A percentile compares a stretch with the other conserved stretches of the same genome.
Conservation (phyloP, 1,284 basidiomycete species). For the Rhodotorula glutinis region DNA sequence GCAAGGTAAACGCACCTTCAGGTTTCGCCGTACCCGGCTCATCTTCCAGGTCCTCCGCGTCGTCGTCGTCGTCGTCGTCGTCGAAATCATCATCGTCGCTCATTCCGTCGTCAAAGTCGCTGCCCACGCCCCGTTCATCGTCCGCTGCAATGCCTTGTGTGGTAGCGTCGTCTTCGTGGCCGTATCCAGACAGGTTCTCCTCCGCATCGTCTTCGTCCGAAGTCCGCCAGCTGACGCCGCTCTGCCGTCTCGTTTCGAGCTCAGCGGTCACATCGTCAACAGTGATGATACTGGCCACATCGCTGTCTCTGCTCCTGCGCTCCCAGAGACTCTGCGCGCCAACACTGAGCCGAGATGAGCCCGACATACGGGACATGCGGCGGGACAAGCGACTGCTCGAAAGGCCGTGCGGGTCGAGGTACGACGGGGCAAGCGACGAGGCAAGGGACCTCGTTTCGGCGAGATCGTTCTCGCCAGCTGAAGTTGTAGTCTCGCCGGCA, state of each 20-base stretch:
- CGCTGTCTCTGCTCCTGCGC: slow-evolving; percentile 47
- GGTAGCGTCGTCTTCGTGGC: slow-evolving; percentile 47
- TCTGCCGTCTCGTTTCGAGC: slow-evolving; percentile 75
- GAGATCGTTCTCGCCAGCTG: slow-evolving; percentile 4
- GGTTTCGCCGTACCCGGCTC: slow-evolving; percentile 37
- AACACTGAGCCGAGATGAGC: slow-evolving; percentile 18
- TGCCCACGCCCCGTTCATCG: slow-evolving; percentile 42
- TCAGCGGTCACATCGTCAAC: slow-evolving; percentile 97
- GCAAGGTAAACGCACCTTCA: neutral
- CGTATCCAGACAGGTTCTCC: neutral
- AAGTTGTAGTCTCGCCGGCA: neutral
- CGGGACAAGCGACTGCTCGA: slow-evolving; percentile 17
- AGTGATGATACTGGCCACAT: slow-evolving; percentile 86
- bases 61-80: slow-evolving; percentile 45
- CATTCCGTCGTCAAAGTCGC: slow-evolving; percentile 43
- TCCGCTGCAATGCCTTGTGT: slow-evolving; percentile 27
- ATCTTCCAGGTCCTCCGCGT: slow-evolving; percentile 43
- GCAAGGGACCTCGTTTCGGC: slow-evolving; percentile 25
- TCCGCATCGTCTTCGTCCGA: slow-evolving; percentile 17
- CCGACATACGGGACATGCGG: slow-evolving; percentile 26
- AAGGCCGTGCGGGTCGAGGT: slow-evolving; percentile 15
- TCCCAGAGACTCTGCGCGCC: slow-evolving; percentile 33
- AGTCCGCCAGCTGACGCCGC: slow-evolving; percentile 45
- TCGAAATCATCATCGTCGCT: slow-evolving; percentile 48
- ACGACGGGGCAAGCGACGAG: slow-evolving; percentile 21